phyloP scores from a whole-genome alignment of 192 early-diverging fungal genomes.

The Neocallimastix lanati region DNA sequence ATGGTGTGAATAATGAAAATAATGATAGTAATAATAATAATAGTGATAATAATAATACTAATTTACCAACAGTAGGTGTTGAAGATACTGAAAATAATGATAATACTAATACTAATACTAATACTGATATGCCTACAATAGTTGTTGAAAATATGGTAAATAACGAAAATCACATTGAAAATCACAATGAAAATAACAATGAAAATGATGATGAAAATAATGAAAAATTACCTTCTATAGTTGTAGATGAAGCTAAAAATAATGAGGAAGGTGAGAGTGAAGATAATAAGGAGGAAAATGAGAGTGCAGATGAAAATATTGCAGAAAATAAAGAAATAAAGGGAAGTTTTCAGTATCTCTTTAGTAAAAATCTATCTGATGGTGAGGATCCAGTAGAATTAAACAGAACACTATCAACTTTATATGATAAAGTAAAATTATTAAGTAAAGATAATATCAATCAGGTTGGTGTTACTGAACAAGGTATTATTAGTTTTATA shows the following conservation, averaged over 20 bases:
- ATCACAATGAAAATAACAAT: no score
- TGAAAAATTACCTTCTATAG: not conserved
- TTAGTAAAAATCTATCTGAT: not conserved
- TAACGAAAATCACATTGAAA: not conserved
- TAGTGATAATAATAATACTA: no score
- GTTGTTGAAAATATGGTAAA: not conserved
- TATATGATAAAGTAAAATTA: not conserved
- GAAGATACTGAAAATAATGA: no score
- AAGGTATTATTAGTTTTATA: no score
- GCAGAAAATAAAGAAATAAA: not conserved
- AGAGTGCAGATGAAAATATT: not conserved
- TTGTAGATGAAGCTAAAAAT: not conserved
- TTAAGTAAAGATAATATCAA: not conserved
- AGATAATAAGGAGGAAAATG: not conserved
- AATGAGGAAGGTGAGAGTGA: not conserved
- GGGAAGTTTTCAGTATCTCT: not conserved
- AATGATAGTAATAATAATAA: no score
- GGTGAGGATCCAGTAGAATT: not conserved
- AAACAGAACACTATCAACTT: not conserved
- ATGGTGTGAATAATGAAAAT: no score
- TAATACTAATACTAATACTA: no score
- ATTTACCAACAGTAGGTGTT: no score
- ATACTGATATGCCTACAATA: no score
- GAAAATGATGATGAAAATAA: not conserved
- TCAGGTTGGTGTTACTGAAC: not conserved